Evolutionary conservation across 805 yeast species (phyloP).

Genomic region (Candida takata): DNA sequence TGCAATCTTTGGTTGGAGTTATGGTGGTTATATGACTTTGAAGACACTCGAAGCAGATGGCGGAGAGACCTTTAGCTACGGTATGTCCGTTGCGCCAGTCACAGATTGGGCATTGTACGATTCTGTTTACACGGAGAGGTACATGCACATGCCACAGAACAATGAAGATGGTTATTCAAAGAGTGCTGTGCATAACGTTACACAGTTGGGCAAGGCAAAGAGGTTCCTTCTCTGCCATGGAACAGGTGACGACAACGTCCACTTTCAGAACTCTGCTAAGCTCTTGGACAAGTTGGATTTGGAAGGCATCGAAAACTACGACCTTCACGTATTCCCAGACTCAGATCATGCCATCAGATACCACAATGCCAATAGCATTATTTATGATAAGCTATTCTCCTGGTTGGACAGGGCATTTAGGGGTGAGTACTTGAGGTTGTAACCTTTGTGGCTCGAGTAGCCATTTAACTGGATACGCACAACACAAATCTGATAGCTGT

Average conservation of each 20-base stretch:
- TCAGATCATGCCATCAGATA: conserved; percentile 67
- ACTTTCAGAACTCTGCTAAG: conserved; percentile 80
- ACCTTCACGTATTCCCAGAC: conserved; percentile 74
- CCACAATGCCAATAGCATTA: conserved; percentile 66
- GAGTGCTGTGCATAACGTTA: conserved; percentile 50
- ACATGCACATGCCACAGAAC: conserved; percentile 76
- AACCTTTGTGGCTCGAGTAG: too few relatives aligned
- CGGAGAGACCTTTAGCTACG: conserved; percentile 72
- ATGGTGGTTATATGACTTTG: conserved; percentile 90
- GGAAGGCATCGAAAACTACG: conserved; percentile 76
- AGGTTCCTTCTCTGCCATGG: conserved; percentile 92
- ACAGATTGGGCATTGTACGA: conserved; percentile 92
- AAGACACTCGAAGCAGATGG: conserved; percentile 81
- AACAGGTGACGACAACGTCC: conserved; percentile 96
- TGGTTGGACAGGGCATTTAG: conserved; percentile 62
- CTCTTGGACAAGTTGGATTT: conserved; percentile 69
- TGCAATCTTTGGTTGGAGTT: conserved; percentile 98
- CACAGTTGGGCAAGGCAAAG: conserved; percentile 45
- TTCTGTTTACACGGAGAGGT: conserved; percentile 90
- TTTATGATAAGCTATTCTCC: conserved; percentile 55
- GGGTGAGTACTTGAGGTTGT: conserved; percentile 28
- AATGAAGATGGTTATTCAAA: conserved; percentile 57
- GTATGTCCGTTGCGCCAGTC: conserved; percentile 96
- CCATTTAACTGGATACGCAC: too few relatives aligned
- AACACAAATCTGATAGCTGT: too few relatives aligned